phyloP scores from a whole-genome alignment of 2,329 filamentous ascomycete genomes.

The Scortechinia acanthostroma region DNA sequence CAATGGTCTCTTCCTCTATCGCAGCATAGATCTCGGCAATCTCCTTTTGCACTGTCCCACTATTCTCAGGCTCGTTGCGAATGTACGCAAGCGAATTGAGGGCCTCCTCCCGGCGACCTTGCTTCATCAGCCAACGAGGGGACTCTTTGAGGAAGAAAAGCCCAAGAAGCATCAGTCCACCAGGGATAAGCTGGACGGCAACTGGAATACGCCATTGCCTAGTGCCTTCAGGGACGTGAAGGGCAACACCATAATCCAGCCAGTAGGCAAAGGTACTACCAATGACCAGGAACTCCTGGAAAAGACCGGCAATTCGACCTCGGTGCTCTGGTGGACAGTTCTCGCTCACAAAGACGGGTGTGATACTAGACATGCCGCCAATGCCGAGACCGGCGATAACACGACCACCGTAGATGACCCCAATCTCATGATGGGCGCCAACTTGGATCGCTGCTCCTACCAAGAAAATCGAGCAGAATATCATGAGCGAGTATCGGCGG shows the following conservation, averaged over 20 bases:
- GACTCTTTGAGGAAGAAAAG: slow-evolving; percentile 41
- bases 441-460: slow-evolving; percentile 22
- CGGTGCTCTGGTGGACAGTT: slow-evolving; percentile 19
- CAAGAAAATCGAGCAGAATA: slow-evolving; percentile 19
- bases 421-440: slow-evolving; percentile 17
- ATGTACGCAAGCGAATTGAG: slow-evolving; percentile 23
- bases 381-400: slow-evolving; percentile 24
- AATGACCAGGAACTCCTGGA: slow-evolving; percentile 25
- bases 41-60: neutral
- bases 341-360: slow-evolving; percentile 23
- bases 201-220: slow-evolving; percentile 45
- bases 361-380: slow-evolving; percentile 25
- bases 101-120: slow-evolving; percentile 34
- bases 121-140: slow-evolving; percentile 43
- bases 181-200: slow-evolving; percentile 40
- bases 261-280: slow-evolving; percentile 40
- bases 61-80: slow-evolving; percentile 15
- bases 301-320: slow-evolving; percentile 22
- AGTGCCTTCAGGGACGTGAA: slow-evolving; percentile 29
- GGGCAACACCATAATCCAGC: slow-evolving; percentile 39
- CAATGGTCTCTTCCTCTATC: slow-evolving; percentile 34
- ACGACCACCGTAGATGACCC: slow-evolving; percentile 23
- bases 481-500: slow-evolving; percentile 22
- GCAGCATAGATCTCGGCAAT: slow-evolving; percentile 30
- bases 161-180: slow-evolving; percentile 35